Evolutionary conservation across 306 rosid species (phyloP).

Genomic region (Sphenostylis stenocarpa): DNA sequence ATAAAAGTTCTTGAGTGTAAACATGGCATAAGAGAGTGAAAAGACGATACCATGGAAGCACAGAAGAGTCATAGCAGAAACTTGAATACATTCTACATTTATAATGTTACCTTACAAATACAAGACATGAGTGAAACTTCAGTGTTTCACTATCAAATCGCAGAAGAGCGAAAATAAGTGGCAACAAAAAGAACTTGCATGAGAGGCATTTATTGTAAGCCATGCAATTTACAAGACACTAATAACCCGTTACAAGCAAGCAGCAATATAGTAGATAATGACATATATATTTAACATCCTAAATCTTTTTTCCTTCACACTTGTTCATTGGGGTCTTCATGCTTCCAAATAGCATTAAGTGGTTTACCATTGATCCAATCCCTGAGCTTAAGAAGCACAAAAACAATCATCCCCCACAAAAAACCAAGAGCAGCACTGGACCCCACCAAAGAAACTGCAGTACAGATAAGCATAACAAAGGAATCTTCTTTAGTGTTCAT

Average conservation of each 20-base stretch:
- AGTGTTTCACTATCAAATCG: neutral
- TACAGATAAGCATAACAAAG: slow-evolving; percentile 60
- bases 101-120: neutral
- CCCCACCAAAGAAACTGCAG: slow-evolving; percentile 65
- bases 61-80: too few species aligned
- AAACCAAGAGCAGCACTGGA: slow-evolving; percentile 75
- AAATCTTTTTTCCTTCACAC: neutral
- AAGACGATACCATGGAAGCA: too few species aligned
- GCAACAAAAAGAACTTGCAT: neutral
- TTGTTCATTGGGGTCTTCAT: neutral
- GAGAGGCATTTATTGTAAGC: neutral
- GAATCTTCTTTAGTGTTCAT: slow-evolving; percentile 62
- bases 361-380: slow-evolving; percentile 29
- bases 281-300: neutral
- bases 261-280: neutral
- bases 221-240: neutral
- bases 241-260: neutral
- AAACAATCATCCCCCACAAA: slow-evolving; percentile 44
- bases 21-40: too few species aligned
- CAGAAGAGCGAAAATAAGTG: neutral
- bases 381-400: slow-evolving; percentile 49
- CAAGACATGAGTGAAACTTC: neutral
- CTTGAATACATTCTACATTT: neutral
- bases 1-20: too few species aligned
- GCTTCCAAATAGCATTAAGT: slow-evolving; percentile 32